Evolutionary conservation across 2,329 filamentous ascomycete genomes (phyloP).

Genomic region (Trichoderma lentiforme): DNA sequence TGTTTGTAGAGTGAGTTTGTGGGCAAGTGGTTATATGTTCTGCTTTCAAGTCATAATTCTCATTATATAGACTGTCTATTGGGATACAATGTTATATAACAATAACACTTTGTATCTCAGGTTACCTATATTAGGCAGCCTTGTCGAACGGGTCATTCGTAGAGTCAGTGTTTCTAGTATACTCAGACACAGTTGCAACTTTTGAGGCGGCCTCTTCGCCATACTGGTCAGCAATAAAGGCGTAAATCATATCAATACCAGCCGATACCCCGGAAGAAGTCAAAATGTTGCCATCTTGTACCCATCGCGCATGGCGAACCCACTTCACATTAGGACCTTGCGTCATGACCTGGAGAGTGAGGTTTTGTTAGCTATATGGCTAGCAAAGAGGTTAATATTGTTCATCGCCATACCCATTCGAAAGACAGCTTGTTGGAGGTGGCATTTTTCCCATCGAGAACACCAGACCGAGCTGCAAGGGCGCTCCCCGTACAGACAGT

Average conservation of each 20-base stretch:
- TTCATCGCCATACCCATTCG: conserved; percentile 30
- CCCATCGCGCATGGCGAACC: conserved; percentile 57
- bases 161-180: conserved; percentile 51
- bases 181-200: conserved; percentile 54
- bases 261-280: conserved; percentile 56
- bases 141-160: conserved; percentile 49
- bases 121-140: neutral
- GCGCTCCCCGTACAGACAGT: conserved; percentile 61
- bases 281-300: conserved; percentile 59
- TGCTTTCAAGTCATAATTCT: neutral
- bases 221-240: conserved; percentile 37
- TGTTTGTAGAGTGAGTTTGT: neutral
- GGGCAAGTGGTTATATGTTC: neutral
- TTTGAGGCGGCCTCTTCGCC: conserved; percentile 48
- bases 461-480: conserved; percentile 51
- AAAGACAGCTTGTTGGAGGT: conserved; percentile 60
- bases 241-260: conserved; percentile 39
- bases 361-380: neutral
- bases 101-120: neutral
- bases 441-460: conserved; percentile 54
- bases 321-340: conserved; percentile 48
- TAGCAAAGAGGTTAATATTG: neutral
- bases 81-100: neutral
- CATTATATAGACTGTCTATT: neutral
- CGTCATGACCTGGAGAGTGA: conserved; percentile 29